These are phyloP conservation scores for Paecilomyces niveus DNA, from an alignment of 2,329 filamentous ascomycete species.

Conservation along the genomic window DNA sequence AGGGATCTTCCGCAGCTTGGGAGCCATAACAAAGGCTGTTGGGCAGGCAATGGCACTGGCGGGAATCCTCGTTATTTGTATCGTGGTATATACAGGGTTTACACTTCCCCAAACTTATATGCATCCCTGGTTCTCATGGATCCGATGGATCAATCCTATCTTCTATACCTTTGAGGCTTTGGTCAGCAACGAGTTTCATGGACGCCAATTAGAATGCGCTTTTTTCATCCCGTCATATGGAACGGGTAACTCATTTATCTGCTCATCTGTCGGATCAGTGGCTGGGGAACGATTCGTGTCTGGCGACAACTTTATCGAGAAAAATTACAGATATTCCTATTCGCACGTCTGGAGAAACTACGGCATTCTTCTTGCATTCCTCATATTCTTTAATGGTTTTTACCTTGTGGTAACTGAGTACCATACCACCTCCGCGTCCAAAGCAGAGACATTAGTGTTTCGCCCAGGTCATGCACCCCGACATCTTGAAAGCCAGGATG, in stretches of 20 bases:
- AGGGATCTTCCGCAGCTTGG: slow-evolving; percentile 78
- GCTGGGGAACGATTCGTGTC: slow-evolving; percentile 46
- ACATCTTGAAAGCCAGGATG: slow-evolving; percentile 8
- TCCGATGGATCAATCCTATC: slow-evolving; percentile 73
- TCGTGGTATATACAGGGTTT: slow-evolving; percentile 46
- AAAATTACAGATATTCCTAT: slow-evolving; percentile 51
- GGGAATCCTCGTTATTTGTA: slow-evolving; percentile 40
- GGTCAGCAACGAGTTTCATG: slow-evolving; percentile 75
- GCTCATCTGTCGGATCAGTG: slow-evolving; percentile 52
- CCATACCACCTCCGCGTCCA: slow-evolving; percentile 59
- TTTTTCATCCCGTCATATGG: slow-evolving; percentile 30
- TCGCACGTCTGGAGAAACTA: slow-evolving; percentile 61
- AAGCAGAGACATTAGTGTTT: slow-evolving; percentile 71
- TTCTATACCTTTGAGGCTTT: slow-evolving; percentile 74
- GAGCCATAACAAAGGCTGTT: slow-evolving; percentile 63
- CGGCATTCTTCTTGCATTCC: slow-evolving; percentile 61
- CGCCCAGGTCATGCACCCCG: slow-evolving; percentile 56
- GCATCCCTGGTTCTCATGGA: slow-evolving; percentile 75
- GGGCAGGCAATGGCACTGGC: slow-evolving; percentile 52
- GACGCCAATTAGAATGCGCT: slow-evolving; percentile 50
- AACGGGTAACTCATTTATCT: slow-evolving; percentile 47
- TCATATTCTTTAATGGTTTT: slow-evolving; percentile 52
- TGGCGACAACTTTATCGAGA: slow-evolving; percentile 52
- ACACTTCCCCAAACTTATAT: slow-evolving; percentile 50
- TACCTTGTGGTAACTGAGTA: slow-evolving; percentile 61